A percentile compares a stretch with the other conserved stretches of the same genome.
These are phyloP conservation scores for Terfezia claveryi DNA, from an alignment of 495 filamentous ascomycete genomes.

Conservation along the genomic window DNA sequence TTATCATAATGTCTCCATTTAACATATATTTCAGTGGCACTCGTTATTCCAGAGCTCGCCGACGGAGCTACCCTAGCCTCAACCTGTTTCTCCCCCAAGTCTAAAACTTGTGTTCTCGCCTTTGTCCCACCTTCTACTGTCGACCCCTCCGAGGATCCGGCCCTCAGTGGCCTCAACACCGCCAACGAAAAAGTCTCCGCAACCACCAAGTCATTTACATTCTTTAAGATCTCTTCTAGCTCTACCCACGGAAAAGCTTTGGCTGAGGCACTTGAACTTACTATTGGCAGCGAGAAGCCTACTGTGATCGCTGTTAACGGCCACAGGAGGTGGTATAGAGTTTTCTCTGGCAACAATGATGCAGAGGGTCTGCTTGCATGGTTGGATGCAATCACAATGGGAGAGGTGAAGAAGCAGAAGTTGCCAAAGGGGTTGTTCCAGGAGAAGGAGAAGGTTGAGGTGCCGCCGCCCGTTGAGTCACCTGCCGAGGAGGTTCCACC, in stretches of 20 bases:
- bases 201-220: conserved; percentile 5
- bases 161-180: conserved; percentile 31
- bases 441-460: conserved; percentile 5
- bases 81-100: conserved; percentile 49
- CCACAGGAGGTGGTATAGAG: conserved; percentile 65
- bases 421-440: conserved; percentile 43
- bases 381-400: conserved; percentile 71
- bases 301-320: conserved; percentile 69
- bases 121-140: conserved; percentile 38
- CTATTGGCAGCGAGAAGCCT: conserved; percentile 30
- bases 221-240: conserved; percentile 25
- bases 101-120: conserved; percentile 67
- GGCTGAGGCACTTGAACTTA: conserved; percentile 39
- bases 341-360: conserved; percentile 37
- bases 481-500: too few species aligned
- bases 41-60: conserved; percentile 8
- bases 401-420: conserved; percentile 62
- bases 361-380: conserved; percentile 40
- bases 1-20: too few species aligned
- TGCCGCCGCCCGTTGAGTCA: too few species aligned
- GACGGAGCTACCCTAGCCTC: conserved; percentile 25
- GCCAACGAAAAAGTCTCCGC: conserved; percentile 39
- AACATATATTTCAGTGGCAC: conserved; percentile 1
- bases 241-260: conserved; percentile 37
- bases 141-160: conserved; percentile 29